phyloP scores from a whole-genome alignment of 2,329 filamentous ascomycete species.

The Trichoderma hamatum region DNA sequence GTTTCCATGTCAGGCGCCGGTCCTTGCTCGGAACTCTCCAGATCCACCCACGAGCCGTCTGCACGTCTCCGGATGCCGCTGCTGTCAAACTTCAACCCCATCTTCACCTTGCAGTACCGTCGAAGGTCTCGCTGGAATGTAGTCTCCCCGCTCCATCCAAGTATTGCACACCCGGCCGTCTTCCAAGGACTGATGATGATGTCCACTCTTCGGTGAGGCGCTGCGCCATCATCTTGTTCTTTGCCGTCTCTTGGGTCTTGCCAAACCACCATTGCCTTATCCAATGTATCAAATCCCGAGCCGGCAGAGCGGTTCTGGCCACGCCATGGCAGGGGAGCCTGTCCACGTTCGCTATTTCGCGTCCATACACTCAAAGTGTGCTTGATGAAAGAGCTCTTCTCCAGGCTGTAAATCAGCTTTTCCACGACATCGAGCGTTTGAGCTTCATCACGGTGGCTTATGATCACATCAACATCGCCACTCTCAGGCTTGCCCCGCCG shows the following conservation, averaged over 20 bases:
- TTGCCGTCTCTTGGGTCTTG: constrained; percentile 48
- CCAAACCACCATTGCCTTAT: constrained; percentile 94
- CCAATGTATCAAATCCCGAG: constrained; percentile 80
- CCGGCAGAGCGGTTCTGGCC: constrained; percentile 44
- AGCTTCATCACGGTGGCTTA: constrained; percentile 74
- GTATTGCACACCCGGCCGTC: constrained; percentile 82
- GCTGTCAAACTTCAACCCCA: constrained; percentile 84
- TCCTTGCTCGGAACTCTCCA: constrained; percentile 58
- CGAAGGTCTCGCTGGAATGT: constrained; percentile 89
- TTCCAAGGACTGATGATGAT: constrained; percentile 90
- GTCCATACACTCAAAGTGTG: constrained; percentile 76
- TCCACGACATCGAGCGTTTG: constrained; percentile 72
- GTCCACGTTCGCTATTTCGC: constrained; percentile 71
- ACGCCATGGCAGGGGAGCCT: constrained; percentile 60
- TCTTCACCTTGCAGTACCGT: constrained; percentile 73
- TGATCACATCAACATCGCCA: constrained; percentile 83
- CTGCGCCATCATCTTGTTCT: background rate
- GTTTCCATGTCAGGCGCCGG: constrained; percentile 66
- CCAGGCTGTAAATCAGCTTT: constrained; percentile 71
- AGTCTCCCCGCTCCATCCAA: constrained; percentile 86
- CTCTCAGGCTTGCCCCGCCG: constrained; percentile 72
- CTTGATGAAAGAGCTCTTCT: constrained; percentile 71
- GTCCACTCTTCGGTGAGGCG: constrained; percentile 81
- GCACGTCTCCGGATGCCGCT: constrained; percentile 74
- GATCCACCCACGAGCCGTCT: constrained; percentile 70